These are phyloP conservation scores for Remersonia thermophila DNA, from an alignment of 2,329 filamentous ascomycete genomes.

Conservation along the genomic window DNA sequence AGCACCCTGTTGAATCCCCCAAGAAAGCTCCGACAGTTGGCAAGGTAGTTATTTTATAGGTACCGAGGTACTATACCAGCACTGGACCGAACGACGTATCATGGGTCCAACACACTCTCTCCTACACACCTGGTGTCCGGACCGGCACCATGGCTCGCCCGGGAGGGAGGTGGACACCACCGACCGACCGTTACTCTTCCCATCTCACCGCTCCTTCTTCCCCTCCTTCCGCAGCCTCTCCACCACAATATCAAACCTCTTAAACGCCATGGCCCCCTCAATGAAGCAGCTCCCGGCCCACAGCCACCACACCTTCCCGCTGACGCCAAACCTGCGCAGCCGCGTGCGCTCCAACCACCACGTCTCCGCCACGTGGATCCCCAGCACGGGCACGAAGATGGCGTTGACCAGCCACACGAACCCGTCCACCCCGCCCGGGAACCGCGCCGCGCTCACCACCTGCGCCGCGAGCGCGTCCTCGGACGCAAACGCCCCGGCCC, in stretches of 20 bases:
- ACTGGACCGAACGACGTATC: too few relatives aligned
- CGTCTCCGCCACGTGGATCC: conserved; percentile 55
- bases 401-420: conserved; percentile 47
- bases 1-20: too few relatives aligned
- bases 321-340: conserved; percentile 35
- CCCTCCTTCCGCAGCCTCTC: conserved; percentile 26
- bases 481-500: conserved; percentile 33
- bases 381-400: conserved; percentile 47
- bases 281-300: conserved; percentile 43
- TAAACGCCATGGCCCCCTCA: conserved; percentile 40
- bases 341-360: conserved; percentile 36
- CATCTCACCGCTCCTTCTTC: conserved; percentile 6
- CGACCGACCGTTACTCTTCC: too few relatives aligned
- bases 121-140: too few relatives aligned
- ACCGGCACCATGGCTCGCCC: too few relatives aligned
- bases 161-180: too few relatives aligned
- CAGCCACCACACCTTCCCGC: conserved; percentile 34
- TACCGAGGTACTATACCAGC: too few relatives aligned
- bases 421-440: conserved; percentile 45
- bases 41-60: too few relatives aligned
- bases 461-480: conserved; percentile 39
- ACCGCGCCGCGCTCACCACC: conserved; percentile 31
- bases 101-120: too few relatives aligned
- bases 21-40: too few relatives aligned
- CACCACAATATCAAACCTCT: conserved; percentile 38